Evolutionary conservation across 1,139 yeast genomes (phyloP), one percentile per base, ranked within the genome.

Genomic region (Wickerhamomyces sp.): DNA sequence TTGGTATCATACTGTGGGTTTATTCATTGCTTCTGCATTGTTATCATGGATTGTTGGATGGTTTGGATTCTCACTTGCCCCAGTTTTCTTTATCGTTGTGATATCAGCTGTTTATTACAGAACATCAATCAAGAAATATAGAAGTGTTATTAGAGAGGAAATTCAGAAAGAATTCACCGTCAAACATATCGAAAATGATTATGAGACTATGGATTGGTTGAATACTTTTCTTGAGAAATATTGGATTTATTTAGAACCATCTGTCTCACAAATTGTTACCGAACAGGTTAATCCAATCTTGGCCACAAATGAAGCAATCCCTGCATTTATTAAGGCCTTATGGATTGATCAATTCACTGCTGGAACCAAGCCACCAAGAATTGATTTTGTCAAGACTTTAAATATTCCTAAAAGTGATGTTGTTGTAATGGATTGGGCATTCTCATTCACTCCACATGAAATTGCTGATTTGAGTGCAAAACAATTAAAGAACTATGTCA

Each of bases 351-450:
- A 88, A 49, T 84, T 93, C 61, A 91, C 98, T 10, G 78, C 86
- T 15, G 99, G 99, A 53, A 84, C 96, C 9, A 93, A 93, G 67
- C 96, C 99, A 10, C 96, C 96, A 34, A 78, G 99, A 64, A 74
- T 93, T 50, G 97, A 93, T 60, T 75, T 76, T 51, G 97, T 91
- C 27, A 87, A 93, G 61, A 88, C 97, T 2, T 78, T 90, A 58
- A 85, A 83, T 41, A 89, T 93, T 50, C 91, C 97, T 26, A 84
- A 81, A 31, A 87, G 86, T 51, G 97, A 91, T 61, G 84, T 93
- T 47, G 95, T 91, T 14, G 96, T 93, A 42, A 90, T 94, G 96
- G 95, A 93, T 71, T 93, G 96, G 96, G 82, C 84, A 44, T 71
- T 85, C 45, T 82, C 96, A 1, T 88, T 90, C 67, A 85, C 89